Conservation (phyloP, 2,329 filamentous ascomycete genomes). For the Penicillium corylophilum region DNA sequence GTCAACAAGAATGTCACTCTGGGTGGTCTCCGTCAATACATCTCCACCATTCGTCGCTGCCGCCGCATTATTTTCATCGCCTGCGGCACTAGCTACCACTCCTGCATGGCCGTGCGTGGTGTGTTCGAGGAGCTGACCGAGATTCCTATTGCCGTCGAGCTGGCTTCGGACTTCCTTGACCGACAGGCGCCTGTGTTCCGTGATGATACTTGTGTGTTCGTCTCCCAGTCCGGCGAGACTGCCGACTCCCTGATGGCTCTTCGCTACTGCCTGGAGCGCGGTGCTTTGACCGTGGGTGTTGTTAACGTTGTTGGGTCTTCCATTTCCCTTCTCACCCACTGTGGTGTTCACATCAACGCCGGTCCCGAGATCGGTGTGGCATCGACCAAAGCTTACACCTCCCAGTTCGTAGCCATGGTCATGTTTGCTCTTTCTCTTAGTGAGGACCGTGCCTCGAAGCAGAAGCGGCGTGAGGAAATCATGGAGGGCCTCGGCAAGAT, state of each 20-base stretch:
- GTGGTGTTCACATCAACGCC: slow-evolving; percentile 99
- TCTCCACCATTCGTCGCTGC: slow-evolving; percentile 93
- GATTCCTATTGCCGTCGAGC: slow-evolving; percentile 94
- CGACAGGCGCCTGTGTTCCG: slow-evolving; percentile 96
- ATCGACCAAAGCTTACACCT: slow-evolving; percentile 98
- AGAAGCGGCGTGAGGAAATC: slow-evolving; percentile 87
- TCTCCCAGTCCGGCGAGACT: slow-evolving; percentile 98
- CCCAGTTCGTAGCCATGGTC: slow-evolving; percentile 98
- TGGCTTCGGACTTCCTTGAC: slow-evolving; percentile 97
- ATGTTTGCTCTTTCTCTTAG: slow-evolving; percentile 98
- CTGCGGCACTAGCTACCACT: slow-evolving; percentile 97
- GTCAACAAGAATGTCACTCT: slow-evolving; percentile 94
- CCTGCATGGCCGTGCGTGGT: slow-evolving; percentile 98
- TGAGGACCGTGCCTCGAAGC: slow-evolving; percentile 95
- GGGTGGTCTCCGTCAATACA: slow-evolving; percentile 93
- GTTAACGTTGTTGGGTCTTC: slow-evolving; percentile 98
- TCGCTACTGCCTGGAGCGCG: slow-evolving; percentile 95
- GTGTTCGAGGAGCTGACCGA: slow-evolving; percentile 97
- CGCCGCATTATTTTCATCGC: slow-evolving; percentile 98
- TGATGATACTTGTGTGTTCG: slow-evolving; percentile 98
- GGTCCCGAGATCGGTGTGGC: slow-evolving; percentile 98
- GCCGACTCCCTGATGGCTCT: slow-evolving; percentile 96
- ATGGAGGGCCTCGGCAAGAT: slow-evolving; percentile 88
- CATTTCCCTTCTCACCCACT: slow-evolving; percentile 98
- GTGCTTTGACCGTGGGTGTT: slow-evolving; percentile 93